Evolutionary conservation across 768 basidiomycete species (phyloP), one percentile per base, ranked within the genome.

Genomic region (Lepiota venenata): DNA sequence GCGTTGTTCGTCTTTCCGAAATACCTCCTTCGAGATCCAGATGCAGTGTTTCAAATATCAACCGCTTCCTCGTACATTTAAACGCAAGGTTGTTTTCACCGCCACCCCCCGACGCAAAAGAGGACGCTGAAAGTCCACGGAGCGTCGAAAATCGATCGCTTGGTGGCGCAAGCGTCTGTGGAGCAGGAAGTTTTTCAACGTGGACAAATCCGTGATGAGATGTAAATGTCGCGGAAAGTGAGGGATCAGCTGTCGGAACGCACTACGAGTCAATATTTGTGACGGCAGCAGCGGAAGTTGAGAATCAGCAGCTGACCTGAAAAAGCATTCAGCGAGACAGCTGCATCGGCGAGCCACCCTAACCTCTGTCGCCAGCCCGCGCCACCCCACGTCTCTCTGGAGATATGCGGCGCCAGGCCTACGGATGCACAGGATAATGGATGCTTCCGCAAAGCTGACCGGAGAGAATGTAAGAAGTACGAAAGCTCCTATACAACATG

Each of bases 21-120:
- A 92, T 82, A 14, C 93, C 89, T n/a, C 93, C 88, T 66, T 94
- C 90, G 36, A 91, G 74, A 65, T 89, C 87, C 21, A 96, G 74
- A 69, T 96, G 93, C 55, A 98, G 73, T 21, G 93, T 98, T 73
- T 98, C 96, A 61, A 98, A 82, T 18, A 95, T 73, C 53, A 98
- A 77, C 47, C 93, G 75, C 65, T 90, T 93, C 61, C 95, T 77
- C 63, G 87, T 97, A 63, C 91, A 89, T 66, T 87, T 90, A 79
- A 98, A 99, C 11, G 89, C 93, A 7, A 99, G 78, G 63, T 98
- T 98, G 70, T 98, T 98, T 67, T 98, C 95, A 7, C 94, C 90
- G n/a, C 84, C 83, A 0, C 85, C 87, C 6, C 79, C 78, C 11
- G 71, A 72, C 2, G 72, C 71, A 35, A 66, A 70, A 15, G 76